phyloP scores from a whole-genome alignment of 345 rosid genomes.

The Sonneratia caseolaris region DNA sequence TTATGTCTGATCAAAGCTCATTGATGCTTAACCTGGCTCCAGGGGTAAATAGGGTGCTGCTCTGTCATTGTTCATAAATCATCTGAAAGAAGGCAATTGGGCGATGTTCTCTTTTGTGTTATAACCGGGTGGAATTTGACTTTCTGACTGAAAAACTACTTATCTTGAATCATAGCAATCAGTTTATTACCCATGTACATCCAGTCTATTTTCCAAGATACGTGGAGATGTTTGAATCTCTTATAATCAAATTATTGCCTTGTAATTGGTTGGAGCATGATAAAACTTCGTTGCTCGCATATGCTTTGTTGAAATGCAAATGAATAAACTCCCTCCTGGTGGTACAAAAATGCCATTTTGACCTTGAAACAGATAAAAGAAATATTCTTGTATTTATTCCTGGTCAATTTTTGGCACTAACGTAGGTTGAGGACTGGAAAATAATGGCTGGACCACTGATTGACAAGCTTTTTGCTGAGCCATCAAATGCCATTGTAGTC shows the following conservation, averaged over 20 bases:
- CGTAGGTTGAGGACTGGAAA: conserved; percentile 71
- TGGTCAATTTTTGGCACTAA: conserved; percentile 9
- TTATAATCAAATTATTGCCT: background rate
- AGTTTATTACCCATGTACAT: background rate
- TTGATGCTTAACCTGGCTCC: background rate
- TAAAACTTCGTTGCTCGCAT: background rate
- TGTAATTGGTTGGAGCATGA: background rate
- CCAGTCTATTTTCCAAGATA: background rate
- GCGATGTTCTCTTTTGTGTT: background rate
- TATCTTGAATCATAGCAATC: background rate
- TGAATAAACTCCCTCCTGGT: background rate
- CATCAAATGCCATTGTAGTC: conserved; percentile 71
- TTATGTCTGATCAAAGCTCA: background rate
- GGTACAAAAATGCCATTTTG: background rate
- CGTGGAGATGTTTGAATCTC: background rate
- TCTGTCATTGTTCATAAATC: background rate
- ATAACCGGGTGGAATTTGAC: background rate
- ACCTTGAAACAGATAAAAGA: background rate
- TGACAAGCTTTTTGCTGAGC: conserved; percentile 82
- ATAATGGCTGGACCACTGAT: conserved; percentile 49
- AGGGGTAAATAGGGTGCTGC: background rate
- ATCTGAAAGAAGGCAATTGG: background rate
- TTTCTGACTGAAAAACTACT: background rate
- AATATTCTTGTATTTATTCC: background rate
- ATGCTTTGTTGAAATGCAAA: background rate